A percentile compares a stretch with the other conserved stretches of the same genome.
Evolutionary conservation across 2,329 filamentous ascomycete genomes (phyloP).

Genomic region (Zasmidium citrigriseum): DNA sequence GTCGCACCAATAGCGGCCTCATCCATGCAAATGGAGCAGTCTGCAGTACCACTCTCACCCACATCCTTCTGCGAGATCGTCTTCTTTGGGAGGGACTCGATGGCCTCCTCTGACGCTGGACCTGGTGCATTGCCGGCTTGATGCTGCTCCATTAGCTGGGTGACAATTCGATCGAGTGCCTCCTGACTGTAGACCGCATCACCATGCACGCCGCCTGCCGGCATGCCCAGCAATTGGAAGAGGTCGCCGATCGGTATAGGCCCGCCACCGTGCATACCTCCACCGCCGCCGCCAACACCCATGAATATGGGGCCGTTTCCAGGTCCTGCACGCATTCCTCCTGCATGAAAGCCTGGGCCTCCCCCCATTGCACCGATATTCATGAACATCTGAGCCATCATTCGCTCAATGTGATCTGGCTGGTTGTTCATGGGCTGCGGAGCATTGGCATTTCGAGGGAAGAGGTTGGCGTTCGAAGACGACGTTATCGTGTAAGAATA

Average conservation of each 20-base stretch:
- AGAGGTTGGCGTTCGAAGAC: slow-evolving; percentile 38
- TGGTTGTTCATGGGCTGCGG: slow-evolving; percentile 46
- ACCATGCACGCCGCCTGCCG: slow-evolving; percentile 54
- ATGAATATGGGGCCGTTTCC: slow-evolving; percentile 6
- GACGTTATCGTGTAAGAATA: slow-evolving; percentile 35
- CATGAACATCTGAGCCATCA: slow-evolving; percentile 35
- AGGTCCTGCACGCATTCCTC: background rate
- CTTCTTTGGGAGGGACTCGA: slow-evolving; percentile 67
- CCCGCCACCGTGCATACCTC: slow-evolving; percentile 2
- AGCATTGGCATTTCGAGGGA: slow-evolving; percentile 53
- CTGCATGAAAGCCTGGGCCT: background rate
- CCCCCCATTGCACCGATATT: slow-evolving; percentile 30
- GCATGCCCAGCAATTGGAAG: slow-evolving; percentile 26
- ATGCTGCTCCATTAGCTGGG: slow-evolving; percentile 83
- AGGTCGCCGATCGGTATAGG: slow-evolving; percentile 19
- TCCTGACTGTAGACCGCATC: slow-evolving; percentile 91
- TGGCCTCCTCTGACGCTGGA: slow-evolving; percentile 74
- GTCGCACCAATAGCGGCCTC: slow-evolving; percentile 71
- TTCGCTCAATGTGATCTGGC: slow-evolving; percentile 31
- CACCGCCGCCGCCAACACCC: slow-evolving; percentile 6
- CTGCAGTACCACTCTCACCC: slow-evolving; percentile 67
- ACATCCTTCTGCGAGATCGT: slow-evolving; percentile 70
- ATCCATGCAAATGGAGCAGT: slow-evolving; percentile 96
- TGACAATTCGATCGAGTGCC: slow-evolving; percentile 84
- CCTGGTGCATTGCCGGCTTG: slow-evolving; percentile 75